Base-by-base conservation (phyloP, 108 stramenopile genomes). In the Craspedostauros australis region DNA sequence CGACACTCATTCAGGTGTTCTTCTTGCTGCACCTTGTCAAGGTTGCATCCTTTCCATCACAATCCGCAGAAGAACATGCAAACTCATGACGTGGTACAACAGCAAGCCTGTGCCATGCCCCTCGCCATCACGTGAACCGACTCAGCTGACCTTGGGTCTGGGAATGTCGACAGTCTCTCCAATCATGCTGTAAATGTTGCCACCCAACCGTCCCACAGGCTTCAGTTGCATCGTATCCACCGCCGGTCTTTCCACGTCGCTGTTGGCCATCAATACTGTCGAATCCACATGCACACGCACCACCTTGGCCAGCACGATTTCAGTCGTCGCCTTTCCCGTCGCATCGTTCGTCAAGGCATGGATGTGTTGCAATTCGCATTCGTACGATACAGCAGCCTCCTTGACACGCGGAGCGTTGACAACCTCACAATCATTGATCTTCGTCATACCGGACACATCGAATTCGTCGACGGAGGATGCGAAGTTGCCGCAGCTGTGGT, bases 121-220 rank as follows among this genome's bases (percentile, higher is more conserved):
- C n/a, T n/a, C n/a, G n/a, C n/a, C n/a, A n/a, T n/a, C n/a, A n/a
- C n/a, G n/a, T n/a, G n/a, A n/a, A n/a, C n/a, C n/a, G n/a, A n/a
- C n/a, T n/a, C n/a, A n/a, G n/a, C n/a, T n/a, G n/a, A 56, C 54
- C 43, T 43, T 21, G 9, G 60, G 60, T 31, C 60, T 40, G 7
- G 60, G 60, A 51, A 62, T 62, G 32, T 62, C 60, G 5, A 51
- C 39, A 29, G 39, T 34, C 11, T 62, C 60, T 42, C 60, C 60
- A 18, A 62, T 20, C 1, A 42, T 62, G 19, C 50, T 51, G 34
- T 56, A 64, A 8, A 57, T 25, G 22, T 57, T 56, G 6, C 56
- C 63, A 24, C 63, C 63, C 47, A 57, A 39, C 29, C 63, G 54
- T 3, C 63, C 63, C 4, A 64, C 14, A 1, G 63, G 54, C 19